Evolutionary conservation across 2,329 filamentous ascomycete genomes (phyloP).

Genomic region (Sporothrix schenckii): DNA sequence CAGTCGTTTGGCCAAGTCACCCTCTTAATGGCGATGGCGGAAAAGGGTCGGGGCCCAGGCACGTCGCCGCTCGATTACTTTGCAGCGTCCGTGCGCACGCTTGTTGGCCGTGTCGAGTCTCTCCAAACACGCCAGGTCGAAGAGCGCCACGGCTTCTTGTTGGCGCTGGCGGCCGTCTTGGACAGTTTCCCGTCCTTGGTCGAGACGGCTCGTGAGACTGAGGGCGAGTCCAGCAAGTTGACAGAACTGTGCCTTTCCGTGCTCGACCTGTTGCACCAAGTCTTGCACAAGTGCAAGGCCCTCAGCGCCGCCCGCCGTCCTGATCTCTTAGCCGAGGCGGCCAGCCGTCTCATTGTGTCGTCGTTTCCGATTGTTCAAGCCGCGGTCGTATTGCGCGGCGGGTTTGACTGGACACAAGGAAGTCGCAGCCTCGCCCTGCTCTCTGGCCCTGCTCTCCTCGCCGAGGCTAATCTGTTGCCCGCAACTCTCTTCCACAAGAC

Average conservation of each 20-base stretch:
- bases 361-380: slow-evolving; percentile 53
- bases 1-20: slow-evolving; percentile 65
- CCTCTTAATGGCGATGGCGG: slow-evolving; percentile 41
- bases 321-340: slow-evolving; percentile 66
- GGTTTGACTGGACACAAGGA: too few species aligned
- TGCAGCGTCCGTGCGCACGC: slow-evolving; percentile 43
- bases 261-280: slow-evolving; percentile 38
- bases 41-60: not conserved
- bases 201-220: not conserved
- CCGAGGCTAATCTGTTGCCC: slow-evolving; percentile 3
- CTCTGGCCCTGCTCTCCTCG: slow-evolving; percentile 39
- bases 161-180: slow-evolving; percentile 63
- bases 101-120: slow-evolving; percentile 50
- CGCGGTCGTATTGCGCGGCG: slow-evolving; percentile 36
- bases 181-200: slow-evolving; percentile 49
- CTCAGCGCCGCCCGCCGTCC: slow-evolving; percentile 57
- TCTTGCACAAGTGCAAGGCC: slow-evolving; percentile 49
- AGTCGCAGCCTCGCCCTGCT: slow-evolving; percentile 36
- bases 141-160: slow-evolving; percentile 68
- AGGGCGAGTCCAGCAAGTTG: not conserved
- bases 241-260: not conserved
- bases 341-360: slow-evolving; percentile 61
- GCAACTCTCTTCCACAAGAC: slow-evolving; percentile 22
- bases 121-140: slow-evolving; percentile 65
- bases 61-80: slow-evolving; percentile 39